Base-by-base conservation (phyloP, 148 eudicot genomes). In the Cornus controversa region DNA sequence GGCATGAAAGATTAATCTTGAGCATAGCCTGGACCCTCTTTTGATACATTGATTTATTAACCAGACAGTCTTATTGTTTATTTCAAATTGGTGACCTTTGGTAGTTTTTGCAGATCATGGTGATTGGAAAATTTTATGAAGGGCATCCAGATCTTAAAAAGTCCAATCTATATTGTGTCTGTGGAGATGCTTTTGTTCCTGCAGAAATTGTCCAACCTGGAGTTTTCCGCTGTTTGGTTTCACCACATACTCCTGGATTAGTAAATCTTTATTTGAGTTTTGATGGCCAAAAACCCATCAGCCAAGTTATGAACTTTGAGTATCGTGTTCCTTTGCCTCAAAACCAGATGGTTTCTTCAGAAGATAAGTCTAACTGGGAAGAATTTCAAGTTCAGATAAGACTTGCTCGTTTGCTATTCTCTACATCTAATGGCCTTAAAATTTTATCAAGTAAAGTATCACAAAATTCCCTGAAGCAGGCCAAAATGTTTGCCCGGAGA, bases 371-470 rank as follows among this genome's bases (percentile, higher is more conserved):
- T 16, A 81, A 78, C 62, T 90, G 88, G 94, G 89, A 96, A 76
- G 84, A 81, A 80, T 90, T 88, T 81, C 85, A 75, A 66, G 81
- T 93, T 75, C 91, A 91, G 80, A 89, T 88, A 81, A 90, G 99
- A 75, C 97, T 96, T 67, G 88, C 93, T 76, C 91, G 73, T 84
- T 83, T 96, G 86, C 92, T 96, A 27, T 96, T 93, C 78, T 90
- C 97, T 80, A 85, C 94, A 67, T 90, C 98, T 66, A 93, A 86
- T 84, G 82, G 82, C 84, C 83, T 93, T 70, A 86, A 66, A 66
- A 85, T 90, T 34, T 85, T 88, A 80, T 90, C 91, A 63, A 71
- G 77, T 75, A 85, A 86, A 85, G 78, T 83, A 66, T 78, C 87
- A 64, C 90, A 76, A 18, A 77, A 72, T 81, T 81, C 92, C 78